Evolutionary conservation across 2,329 filamentous ascomycete genomes (phyloP), one percentile per base, ranked within the genome.

Genomic region (Knoxdaviesia proteae): DNA sequence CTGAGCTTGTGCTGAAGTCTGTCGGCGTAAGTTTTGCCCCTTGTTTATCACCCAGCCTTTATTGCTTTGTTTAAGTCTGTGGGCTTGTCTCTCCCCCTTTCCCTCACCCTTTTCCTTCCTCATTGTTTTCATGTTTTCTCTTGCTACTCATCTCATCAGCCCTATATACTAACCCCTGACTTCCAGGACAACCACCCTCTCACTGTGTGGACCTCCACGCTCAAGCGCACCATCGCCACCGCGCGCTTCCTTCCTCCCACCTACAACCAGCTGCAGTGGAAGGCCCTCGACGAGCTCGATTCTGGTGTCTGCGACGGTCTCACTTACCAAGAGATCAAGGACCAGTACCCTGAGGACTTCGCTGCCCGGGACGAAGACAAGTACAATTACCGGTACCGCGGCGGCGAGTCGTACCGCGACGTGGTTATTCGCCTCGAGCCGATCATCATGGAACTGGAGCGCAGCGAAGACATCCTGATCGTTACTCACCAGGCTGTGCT

Each of bases 391-490:
- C 84, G 90, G 45, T 98, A 98, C 61, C 80, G 90, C 5, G 90
- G 90, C 48, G 90, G 90, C 43, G 90, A 98, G 63, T 92, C 83
- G 47, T 79, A 98, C 59, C 83, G 88, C 44, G 90, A 98, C 54
- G 88, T 98, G 1, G 90, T 98, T 36, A 96, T 94, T 53, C 84
- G 90, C 1, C 76, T 98, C 0, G 90, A 98, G 56, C 90, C 90
- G 47, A 98, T 98, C 61, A 98, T 98, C 62, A 98, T 98, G 90
- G 90, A 98, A 58, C 69, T 98, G 42, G 90, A 98, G 61, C 76
- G 90, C 48, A 84, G 80, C 51, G 90, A 96, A 60, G 92, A 98
- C 56, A 93, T 98, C 50, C 75, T 98, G 47, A 96, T 98, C 51
- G 86, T 98, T 47, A 96, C 90, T 4, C 90, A 98, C 58, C 90